Evolutionary conservation across 306 rosid genomes (phyloP).

Genomic region (Oemleria cerasiformis): DNA sequence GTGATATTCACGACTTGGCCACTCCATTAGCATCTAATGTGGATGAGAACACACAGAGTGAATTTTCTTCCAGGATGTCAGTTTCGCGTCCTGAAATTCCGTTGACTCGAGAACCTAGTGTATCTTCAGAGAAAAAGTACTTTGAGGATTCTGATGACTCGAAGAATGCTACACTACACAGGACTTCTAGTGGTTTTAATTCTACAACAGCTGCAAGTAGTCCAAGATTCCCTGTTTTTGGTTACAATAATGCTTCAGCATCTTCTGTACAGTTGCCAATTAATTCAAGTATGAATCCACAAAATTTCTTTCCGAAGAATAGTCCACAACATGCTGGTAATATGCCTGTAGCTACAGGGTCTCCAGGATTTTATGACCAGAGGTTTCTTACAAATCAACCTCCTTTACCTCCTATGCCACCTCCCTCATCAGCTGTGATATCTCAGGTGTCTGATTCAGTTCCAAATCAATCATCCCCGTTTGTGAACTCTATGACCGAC

Average conservation of each 20-base stretch:
- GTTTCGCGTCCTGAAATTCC: slow-evolving; percentile 71
- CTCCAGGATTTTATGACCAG: slow-evolving; percentile 79
- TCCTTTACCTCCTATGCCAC: slow-evolving; percentile 95
- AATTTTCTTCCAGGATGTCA: slow-evolving; percentile 90
- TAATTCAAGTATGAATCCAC: slow-evolving; percentile 59
- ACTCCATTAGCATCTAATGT: slow-evolving; percentile 60
- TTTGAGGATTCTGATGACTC: slow-evolving; percentile 72
- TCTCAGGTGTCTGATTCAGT: slow-evolving; percentile 57
- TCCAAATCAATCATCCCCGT: slow-evolving; percentile 62
- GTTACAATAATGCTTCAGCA: slow-evolving; percentile 48
- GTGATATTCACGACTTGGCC: slow-evolving; percentile 68
- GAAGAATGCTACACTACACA: slow-evolving; percentile 47
- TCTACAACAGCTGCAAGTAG: slow-evolving; percentile 39
- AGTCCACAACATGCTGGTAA: slow-evolving; percentile 67
- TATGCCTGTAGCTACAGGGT: slow-evolving; percentile 48
- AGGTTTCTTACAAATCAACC: slow-evolving; percentile 81
- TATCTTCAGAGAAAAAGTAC: slow-evolving; percentile 82
- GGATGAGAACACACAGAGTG: slow-evolving; percentile 79
- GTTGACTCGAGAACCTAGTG: slow-evolving; percentile 79
- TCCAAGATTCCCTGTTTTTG: slow-evolving; percentile 54
- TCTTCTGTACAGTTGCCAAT: slow-evolving; percentile 55
- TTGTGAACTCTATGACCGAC: slow-evolving; percentile 53
- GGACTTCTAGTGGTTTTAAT: slow-evolving; percentile 60
- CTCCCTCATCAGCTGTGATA: slow-evolving; percentile 66
- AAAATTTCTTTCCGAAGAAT: slow-evolving; percentile 53